Conservation (phyloP, 257 asterid species). For the Solanum paucissectum region DNA sequence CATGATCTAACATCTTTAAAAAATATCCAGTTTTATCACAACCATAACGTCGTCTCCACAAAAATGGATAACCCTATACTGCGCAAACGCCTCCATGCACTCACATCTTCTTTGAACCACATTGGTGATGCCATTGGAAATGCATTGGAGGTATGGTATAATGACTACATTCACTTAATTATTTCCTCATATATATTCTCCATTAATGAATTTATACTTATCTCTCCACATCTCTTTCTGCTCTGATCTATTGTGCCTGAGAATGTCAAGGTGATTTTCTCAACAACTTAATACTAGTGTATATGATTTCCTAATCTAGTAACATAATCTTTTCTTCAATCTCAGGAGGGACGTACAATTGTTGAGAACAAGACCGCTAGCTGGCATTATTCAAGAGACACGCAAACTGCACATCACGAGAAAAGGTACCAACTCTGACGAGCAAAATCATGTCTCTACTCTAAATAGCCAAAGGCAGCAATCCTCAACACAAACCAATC, state of each 20-base stretch:
- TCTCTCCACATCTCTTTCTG: neutral
- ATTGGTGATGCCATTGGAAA: constrained; percentile 51
- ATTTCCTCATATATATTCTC: neutral
- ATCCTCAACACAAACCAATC: constrained; percentile 27
- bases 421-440: constrained; percentile 29
- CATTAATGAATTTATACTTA: neutral
- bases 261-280: neutral
- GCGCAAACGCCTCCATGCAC: constrained; percentile 27
- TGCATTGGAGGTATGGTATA: constrained; percentile 14
- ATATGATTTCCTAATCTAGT: neutral
- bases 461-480: constrained; percentile 7
- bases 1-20: neutral
- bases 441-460: constrained; percentile 13
- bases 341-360: constrained; percentile 64
- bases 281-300: neutral
- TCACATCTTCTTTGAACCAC: constrained; percentile 52
- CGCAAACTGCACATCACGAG: constrained; percentile 51
- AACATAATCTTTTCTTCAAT: neutral
- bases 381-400: constrained; percentile 53
- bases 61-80: constrained; percentile 47
- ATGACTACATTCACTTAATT: neutral
- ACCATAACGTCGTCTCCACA: constrained; percentile 8
- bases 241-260: neutral
- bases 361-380: constrained; percentile 50
- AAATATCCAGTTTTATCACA: neutral